Conservation (phyloP, 1,139 yeast species). For the Kodamaea suecica region DNA sequence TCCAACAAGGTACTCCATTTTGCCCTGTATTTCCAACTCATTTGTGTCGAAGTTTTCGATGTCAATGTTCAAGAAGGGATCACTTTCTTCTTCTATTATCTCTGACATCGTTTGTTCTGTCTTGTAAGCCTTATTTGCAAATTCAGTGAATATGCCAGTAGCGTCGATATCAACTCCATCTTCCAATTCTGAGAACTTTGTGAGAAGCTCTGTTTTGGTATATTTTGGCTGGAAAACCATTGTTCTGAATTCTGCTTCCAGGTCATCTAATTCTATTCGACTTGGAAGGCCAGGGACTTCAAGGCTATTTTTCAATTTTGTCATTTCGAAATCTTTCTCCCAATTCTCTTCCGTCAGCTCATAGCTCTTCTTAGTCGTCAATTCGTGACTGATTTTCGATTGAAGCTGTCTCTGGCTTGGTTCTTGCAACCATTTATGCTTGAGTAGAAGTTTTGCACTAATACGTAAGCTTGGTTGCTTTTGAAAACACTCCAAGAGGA, state of each 20-base stretch:
- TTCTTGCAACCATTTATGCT: slow-evolving; percentile 57
- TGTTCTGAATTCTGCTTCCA: slow-evolving; percentile 5
- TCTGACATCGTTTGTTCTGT: slow-evolving; percentile 3
- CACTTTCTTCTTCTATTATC: slow-evolving; percentile 27
- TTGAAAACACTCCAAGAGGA: slow-evolving; percentile 73
- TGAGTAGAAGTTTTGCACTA: slow-evolving; percentile 53
- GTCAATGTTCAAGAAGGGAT: slow-evolving; percentile 42
- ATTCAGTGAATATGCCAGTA: slow-evolving; percentile 9
- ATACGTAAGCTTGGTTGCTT: slow-evolving; percentile 64
- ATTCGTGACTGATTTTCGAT: background rate
- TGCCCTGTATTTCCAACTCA: slow-evolving; percentile 42
- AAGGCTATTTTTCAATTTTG: slow-evolving; percentile 6
- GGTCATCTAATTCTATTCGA: background rate
- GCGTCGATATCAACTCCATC: slow-evolving; percentile 21
- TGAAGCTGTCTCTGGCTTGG: background rate
- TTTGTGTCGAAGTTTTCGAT: slow-evolving; percentile 42
- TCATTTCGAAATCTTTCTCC: slow-evolving; percentile 33
- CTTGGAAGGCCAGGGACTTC: background rate
- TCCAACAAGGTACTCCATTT: slow-evolving; percentile 39
- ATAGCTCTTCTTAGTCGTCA: background rate
- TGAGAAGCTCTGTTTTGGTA: slow-evolving; percentile 30
- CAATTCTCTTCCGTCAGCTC: slow-evolving; percentile 41
- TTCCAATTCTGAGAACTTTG: slow-evolving; percentile 28
- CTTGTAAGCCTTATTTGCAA: slow-evolving; percentile 4
- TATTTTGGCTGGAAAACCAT: slow-evolving; percentile 6